phyloP scores from a whole-genome alignment of 345 rosid species.

The Trapa bicornis region DNA sequence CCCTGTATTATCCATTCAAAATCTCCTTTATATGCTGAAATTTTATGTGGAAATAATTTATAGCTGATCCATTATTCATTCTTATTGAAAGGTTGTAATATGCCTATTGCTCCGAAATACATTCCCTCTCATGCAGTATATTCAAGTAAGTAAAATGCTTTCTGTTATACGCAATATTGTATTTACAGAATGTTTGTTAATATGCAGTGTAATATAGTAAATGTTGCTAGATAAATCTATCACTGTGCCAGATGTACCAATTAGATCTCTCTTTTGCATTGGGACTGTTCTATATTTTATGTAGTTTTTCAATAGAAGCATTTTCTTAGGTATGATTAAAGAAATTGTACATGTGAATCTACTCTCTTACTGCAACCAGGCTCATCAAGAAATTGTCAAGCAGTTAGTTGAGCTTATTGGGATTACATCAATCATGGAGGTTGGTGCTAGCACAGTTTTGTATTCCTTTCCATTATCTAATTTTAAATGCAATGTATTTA shows the following conservation, averaged over 20 bases:
- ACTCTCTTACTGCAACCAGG: constrained; percentile 26
- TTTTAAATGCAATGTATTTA: neutral
- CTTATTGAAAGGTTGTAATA: constrained; percentile 50
- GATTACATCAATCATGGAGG: constrained; percentile 90
- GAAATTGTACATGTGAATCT: neutral
- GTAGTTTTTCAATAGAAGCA: neutral
- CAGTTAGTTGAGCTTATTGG: constrained; percentile 80
- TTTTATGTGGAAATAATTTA: neutral
- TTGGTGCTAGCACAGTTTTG: constrained; percentile 3
- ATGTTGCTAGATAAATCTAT: neutral
- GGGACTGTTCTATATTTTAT: neutral
- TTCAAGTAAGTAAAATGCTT: constrained; percentile 43
- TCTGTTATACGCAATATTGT: neutral
- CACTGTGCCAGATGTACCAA: neutral
- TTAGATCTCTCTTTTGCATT: neutral
- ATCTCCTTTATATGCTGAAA: neutral
- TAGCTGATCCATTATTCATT: neutral
- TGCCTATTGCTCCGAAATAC: constrained; percentile 81
- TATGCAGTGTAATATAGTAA: neutral
- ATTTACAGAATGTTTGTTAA: neutral
- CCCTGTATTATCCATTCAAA: neutral
- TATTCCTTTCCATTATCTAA: constrained; percentile 11
- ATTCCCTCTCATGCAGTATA: constrained; percentile 55
- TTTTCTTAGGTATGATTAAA: neutral
- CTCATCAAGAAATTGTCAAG: constrained; percentile 56